A percentile compares a stretch with the other conserved stretches of the same genome.
Conservation (phyloP, 176 grass and related monocot species). For the Oryza meridionalis region DNA sequence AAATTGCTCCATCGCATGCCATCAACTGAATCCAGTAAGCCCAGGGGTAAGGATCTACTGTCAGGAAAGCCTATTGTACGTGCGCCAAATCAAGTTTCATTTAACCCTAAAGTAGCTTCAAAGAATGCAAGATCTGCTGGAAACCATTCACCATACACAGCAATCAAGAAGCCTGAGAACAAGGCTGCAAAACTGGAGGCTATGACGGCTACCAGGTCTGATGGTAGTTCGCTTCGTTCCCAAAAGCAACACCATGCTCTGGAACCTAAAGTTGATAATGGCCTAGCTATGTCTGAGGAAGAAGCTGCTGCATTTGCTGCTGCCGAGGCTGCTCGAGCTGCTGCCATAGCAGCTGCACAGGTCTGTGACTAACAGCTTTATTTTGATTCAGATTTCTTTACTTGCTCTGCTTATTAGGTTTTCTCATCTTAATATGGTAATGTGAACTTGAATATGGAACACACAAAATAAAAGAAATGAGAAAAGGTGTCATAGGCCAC, state of each 20-base stretch:
- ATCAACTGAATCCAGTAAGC: constrained; percentile 61
- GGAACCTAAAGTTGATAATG: constrained; percentile 48
- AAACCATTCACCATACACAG: constrained; percentile 59
- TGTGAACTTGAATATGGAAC: neutral
- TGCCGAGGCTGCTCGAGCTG: constrained; percentile 85
- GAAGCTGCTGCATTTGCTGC: constrained; percentile 88
- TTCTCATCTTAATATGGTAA: neutral
- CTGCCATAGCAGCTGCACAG: constrained; percentile 91
- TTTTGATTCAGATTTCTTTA: constrained; percentile 18
- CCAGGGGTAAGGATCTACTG: constrained; percentile 53
- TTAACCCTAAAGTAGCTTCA: constrained; percentile 39
- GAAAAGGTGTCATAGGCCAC: neutral
- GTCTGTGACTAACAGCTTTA: constrained; percentile 39
- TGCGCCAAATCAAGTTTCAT: constrained; percentile 47
- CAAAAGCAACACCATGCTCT: constrained; percentile 46
- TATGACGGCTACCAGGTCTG: constrained; percentile 45
- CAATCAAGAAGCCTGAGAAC: constrained; percentile 66
- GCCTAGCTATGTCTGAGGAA: constrained; percentile 75
- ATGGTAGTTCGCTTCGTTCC: constrained; percentile 55
- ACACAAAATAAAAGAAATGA: neutral
- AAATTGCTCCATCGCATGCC: constrained; percentile 65
- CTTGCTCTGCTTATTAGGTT: neutral
- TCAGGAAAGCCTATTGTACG: constrained; percentile 51
- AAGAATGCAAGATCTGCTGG: constrained; percentile 50
- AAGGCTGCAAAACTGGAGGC: constrained; percentile 62